Base-by-base conservation (phyloP, 352 stramenopile species). In the Globisporangium emineosum region DNA sequence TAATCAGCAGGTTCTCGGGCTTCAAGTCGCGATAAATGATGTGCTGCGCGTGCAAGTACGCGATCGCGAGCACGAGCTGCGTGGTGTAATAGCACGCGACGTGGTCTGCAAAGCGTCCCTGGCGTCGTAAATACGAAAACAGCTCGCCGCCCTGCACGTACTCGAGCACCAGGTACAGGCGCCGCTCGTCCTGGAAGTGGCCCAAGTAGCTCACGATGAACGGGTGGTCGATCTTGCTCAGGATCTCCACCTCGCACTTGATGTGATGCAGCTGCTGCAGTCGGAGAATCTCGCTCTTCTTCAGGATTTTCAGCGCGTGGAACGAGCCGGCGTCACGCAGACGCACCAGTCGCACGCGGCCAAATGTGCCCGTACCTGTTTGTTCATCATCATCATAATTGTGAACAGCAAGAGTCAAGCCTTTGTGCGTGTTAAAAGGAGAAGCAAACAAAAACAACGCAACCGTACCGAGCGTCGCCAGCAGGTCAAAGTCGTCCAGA, bases 1-100 rank as follows among this genome's bases (percentile, higher is more conserved):
- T 96, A 67, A 98, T 97, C 32, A 98, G 80, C 32, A 98, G 67
- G 68, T 98, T 97, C 78, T 98, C 93, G 10, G 91, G 91, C 73
- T 98, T 98, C 23, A 98, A 72, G 56, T 97, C 92, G 47, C 93
- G 78, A 66, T 98, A 98, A 66, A 97, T 93, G 66, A 98, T 97
- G 64, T 97, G 79, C 52, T 96, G 77, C n/a, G 72, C 77, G 76
- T 98, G 91, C 32, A 98, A 67, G 64, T 98, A 96, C 25, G 79
- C 65, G 56, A 98, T 86, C 9, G 89, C 89, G 25, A 96, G 74
- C 50, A 97, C 83, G 40, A 98, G 78, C 68, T 98, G 88, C 9
- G 82, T 76, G 9, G 89, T 79, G 66, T 97, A 97, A 72, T 94
- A 97, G 66, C 87, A 90, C n/a, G 87, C 85, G 33, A 96, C 79